Base-by-base conservation (phyloP, 2,329 filamentous ascomycete genomes). In the Davidsoniella virescens region DNA sequence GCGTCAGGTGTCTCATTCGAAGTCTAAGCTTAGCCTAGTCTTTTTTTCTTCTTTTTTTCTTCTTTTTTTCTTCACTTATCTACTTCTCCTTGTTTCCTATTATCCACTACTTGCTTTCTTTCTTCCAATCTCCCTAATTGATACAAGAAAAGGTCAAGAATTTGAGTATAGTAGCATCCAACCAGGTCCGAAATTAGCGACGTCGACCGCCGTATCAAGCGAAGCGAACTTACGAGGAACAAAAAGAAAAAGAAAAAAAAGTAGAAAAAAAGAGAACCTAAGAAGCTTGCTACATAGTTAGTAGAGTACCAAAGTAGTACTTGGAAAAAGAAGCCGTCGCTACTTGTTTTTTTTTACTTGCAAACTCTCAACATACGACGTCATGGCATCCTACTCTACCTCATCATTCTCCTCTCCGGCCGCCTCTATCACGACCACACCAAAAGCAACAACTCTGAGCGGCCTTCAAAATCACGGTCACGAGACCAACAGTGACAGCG, bases 31-130 rank as follows among this genome's bases (percentile, higher is more conserved):
- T 20, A n/a, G n/a, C 18, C 18, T 20, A 20, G 18, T 20, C 18
- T 20, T 20, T 57, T 54, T 54, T 55, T 55, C 60, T 60, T 59
- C 55, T 53, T 59, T 62, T 57, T 56, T 48, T 54, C 42, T 47
- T 54, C 55, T 42, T 44, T 47, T 50, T 54, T 51, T 42, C 55
- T 56, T 52, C 47, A 55, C 49, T 55, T 44, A 52, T 46, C 33
- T 55, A 55, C 42, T 44, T 45, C 47, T 54, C 52, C 43, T 55
- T 54, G 52, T 36, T 39, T 36, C 33, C 23, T 41, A 55, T 55
- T 33, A 43, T 36, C 51, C 25, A 37, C 20, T 44, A n/a, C 17
- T 36, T 20, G 25, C 18, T 38, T 43, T 36, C 10, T 33, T 37
- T 4, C 38, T 33, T 14, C 33, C 3, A 17, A 33, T 29, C 10